Evolutionary conservation across 2,329 filamentous ascomycete genomes (phyloP), one percentile per base, ranked within the genome.

Genomic region (Penicillium brasilianum): DNA sequence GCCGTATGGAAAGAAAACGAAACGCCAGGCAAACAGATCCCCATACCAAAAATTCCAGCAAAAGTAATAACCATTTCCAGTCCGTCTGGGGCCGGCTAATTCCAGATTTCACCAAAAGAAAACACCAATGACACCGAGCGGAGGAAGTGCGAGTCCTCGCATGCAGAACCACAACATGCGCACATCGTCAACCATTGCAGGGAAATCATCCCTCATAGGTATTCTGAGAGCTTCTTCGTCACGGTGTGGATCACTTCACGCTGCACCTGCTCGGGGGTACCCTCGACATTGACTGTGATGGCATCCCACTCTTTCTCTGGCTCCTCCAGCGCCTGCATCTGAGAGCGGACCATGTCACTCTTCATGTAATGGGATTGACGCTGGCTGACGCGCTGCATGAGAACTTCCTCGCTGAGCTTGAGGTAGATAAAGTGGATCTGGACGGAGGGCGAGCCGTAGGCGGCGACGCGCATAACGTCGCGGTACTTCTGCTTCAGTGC

Each of bases 401-500:
- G 85, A 10, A 91, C 84, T 59, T 88, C 85, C 76, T 96, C 90
- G 46, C 87, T 82, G 0, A 93, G 92, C 66, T 89, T 85, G 41
- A 99, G 88, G 79, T 94, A 99, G 69, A 99, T 88, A 75, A 99
- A 98, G 79, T 97, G 94, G 54, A 98, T 87, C 63, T 86, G 82
- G n/a, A 93, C 85, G 57, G 85, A 84, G 57, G 88, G 86, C 66
- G 88, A 84, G 76, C 90, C 90, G 80, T 93, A 93, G 16, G 88
- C 88, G 8, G 91, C 91, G 9, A 93, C 88, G 34, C 91, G 87
- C 75, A 95, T 92, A 64, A 94, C 91, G 71, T 99, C 95, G 69
- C 95, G 89, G 83, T 99, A 99, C 80, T 96, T 97, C 76, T 91
- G 91, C 84, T 98, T 98, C 57, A 99, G 85, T 1, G 94, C 95